phyloP scores from a whole-genome alignment of 768 basidiomycete species.

The Rickenella mellea region DNA sequence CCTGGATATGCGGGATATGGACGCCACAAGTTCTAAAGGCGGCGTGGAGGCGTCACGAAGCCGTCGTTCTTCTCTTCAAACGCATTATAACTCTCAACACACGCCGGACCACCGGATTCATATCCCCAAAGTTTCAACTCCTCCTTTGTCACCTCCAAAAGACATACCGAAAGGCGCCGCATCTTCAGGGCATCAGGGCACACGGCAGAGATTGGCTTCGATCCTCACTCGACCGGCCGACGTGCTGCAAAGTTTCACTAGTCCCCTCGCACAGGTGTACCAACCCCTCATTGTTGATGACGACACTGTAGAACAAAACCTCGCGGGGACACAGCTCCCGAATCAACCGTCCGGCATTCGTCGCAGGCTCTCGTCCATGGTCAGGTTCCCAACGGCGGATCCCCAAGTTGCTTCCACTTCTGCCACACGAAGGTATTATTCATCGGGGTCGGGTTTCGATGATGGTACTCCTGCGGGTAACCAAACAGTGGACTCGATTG shows the following conservation, averaged over 20 bases:
- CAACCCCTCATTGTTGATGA: conserved; percentile 56
- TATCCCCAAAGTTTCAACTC: background rate
- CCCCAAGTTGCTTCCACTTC: background rate
- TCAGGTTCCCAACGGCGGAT: conserved; percentile 3
- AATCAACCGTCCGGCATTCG: conserved; percentile 32
- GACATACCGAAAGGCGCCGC: too few relatives aligned
- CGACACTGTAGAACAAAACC: conserved; percentile 23
- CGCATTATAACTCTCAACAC: too few relatives aligned
- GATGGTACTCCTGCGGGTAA: conserved; percentile 15
- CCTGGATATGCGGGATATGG: conserved; percentile 38
- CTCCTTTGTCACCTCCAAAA: conserved; percentile 10
- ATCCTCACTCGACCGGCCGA: conserved; percentile 29
- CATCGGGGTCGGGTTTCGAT: background rate
- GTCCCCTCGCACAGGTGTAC: conserved; percentile 69
- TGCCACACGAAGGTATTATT: background rate
- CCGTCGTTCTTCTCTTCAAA: conserved; percentile 2
- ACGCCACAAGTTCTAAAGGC: conserved; percentile 2
- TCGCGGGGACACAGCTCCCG: conserved; percentile 5
- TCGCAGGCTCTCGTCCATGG: conserved; percentile 27
- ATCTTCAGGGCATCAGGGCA: too few relatives aligned
- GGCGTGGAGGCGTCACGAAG: too few relatives aligned
- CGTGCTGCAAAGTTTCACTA: conserved; percentile 30
- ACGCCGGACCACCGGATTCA: too few relatives aligned
- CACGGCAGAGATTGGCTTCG: conserved; percentile 37
- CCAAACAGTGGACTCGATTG: conserved; percentile 6